Conservation (phyloP, 257 asterid genomes). For the Solanum chiquidenum region DNA sequence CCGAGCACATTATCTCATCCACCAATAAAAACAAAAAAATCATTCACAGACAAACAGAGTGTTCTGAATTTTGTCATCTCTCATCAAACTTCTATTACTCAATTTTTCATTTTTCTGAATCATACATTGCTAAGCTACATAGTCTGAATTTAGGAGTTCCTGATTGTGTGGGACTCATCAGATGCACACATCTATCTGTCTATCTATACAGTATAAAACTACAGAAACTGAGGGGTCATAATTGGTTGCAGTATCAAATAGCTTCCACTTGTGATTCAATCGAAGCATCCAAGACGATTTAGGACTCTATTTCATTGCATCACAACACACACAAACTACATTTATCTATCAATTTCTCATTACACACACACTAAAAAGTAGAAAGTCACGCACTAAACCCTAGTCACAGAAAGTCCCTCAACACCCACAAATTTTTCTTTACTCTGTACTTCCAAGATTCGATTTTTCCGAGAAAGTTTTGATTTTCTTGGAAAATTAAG, state of each 20-base stretch:
- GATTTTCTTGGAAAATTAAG: neutral
- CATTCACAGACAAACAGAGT: neutral
- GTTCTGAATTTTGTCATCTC: neutral
- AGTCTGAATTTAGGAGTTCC: neutral
- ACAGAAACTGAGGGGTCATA: neutral
- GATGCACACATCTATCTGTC: neutral
- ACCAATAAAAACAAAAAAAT: neutral
- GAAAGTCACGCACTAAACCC: neutral
- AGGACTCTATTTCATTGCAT: slow-evolving; percentile 6
- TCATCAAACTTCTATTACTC: neutral
- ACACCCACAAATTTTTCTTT: neutral
- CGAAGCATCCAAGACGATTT: slow-evolving; percentile 16
- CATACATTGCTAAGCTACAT: neutral
- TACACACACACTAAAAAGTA: slow-evolving; percentile 1
- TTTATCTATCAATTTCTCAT: slow-evolving; percentile 7
- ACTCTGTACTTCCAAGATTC: neutral
- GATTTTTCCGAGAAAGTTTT: neutral
- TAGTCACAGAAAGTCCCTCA: neutral
- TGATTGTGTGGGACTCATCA: neutral
- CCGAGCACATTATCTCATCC: neutral
- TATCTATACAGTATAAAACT: neutral
- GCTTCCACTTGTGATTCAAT: slow-evolving; percentile 7
- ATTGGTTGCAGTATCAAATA: slow-evolving; percentile 3
- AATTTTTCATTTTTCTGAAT: neutral
- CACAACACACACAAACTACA: neutral